Evolutionary conservation across 305 asterid species (phyloP), one percentile per base, ranked within the genome.

Genomic region (Lippia alba): DNA sequence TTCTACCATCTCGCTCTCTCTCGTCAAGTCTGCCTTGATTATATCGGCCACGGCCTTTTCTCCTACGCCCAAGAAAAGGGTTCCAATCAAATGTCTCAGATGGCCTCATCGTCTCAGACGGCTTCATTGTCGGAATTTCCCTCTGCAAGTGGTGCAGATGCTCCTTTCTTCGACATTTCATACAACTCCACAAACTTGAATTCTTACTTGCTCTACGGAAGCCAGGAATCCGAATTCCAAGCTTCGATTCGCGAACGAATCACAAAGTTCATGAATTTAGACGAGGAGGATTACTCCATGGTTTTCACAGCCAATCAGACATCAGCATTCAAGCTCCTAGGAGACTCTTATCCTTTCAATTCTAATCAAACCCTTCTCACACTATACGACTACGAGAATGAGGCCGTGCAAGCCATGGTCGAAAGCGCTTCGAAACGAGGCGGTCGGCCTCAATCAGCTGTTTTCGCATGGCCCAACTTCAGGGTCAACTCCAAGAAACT

Each of bases 11-110:
- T 92, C 33, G 61, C 79, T 8, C 40, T 56, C 20, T 72, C 83
- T 0, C 75, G 74, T 18, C 90, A 59, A 20, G 93, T 87, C 12
- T 89, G 83, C 64, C 95, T 92, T 36, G 98, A 92, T 64, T 90
- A 92, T 70, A 67, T 77, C 15, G 98, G 98, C 68, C 87, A 86
- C 49, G 97, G 96, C 14, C 93, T 92, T 7, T 90, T 86, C 72
- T 92, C 98, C 1, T 79, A 77, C 71, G 76, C 87, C 17, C 97
- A 90, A 55, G 74, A 67, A 39, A 75, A 77, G 34, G 16, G 18
- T 5, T 39, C 63, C 41, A 66, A 15, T 54, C 73, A 75, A 18
- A 46, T 56, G 0, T 12, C 78, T 32, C 78, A 77, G 14, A 66
- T 66, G 41, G 74, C 86, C 36, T 78, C 91, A 11, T 83, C 96